A percentile compares a stretch with the other conserved stretches of the same genome.
Conservation (phyloP, 495 filamentous ascomycete genomes). For the Parmelia sp. region DNA sequence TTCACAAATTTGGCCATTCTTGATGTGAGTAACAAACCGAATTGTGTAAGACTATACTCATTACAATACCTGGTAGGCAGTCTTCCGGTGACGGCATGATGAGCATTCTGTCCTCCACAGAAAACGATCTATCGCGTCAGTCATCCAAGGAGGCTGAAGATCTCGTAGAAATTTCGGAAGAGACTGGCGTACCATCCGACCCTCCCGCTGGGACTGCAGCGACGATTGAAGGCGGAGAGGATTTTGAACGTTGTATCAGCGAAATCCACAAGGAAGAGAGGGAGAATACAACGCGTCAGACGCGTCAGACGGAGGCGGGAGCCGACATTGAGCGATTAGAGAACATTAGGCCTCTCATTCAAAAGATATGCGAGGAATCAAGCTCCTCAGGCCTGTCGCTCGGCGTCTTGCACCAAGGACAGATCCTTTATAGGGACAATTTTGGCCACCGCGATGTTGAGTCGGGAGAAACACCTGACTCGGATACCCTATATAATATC, state of each 20-base stretch:
- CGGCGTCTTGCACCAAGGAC: constrained; percentile 29
- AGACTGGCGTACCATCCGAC: not conserved
- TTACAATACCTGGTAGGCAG: not conserved
- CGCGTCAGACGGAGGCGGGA: not conserved
- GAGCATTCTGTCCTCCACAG: not conserved
- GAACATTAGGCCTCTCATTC: constrained; percentile 4
- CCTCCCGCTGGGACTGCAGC: not conserved
- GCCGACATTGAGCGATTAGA: not conserved
- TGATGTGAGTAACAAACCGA: not conserved
- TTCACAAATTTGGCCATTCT: not conserved
- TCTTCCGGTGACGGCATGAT: not conserved
- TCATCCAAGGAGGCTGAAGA: not conserved
- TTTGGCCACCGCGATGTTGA: constrained; percentile 29
- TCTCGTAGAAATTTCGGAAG: not conserved
- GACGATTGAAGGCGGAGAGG: not conserved
- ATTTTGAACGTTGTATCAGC: not conserved
- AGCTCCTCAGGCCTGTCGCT: constrained; percentile 16
- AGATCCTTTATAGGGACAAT: constrained; percentile 25
- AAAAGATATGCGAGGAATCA: constrained; percentile 4
- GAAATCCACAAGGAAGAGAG: not conserved
- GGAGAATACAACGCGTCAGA: not conserved
- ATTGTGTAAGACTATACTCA: not conserved
- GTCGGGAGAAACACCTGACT: constrained; percentile 15
- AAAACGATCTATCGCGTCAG: not conserved
- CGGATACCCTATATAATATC: constrained; percentile 34